A percentile compares a stretch with the other conserved stretches of the same genome.
phyloP scores from a whole-genome alignment of 495 filamentous ascomycete genomes.

The Aspergillus bertholletiae region DNA sequence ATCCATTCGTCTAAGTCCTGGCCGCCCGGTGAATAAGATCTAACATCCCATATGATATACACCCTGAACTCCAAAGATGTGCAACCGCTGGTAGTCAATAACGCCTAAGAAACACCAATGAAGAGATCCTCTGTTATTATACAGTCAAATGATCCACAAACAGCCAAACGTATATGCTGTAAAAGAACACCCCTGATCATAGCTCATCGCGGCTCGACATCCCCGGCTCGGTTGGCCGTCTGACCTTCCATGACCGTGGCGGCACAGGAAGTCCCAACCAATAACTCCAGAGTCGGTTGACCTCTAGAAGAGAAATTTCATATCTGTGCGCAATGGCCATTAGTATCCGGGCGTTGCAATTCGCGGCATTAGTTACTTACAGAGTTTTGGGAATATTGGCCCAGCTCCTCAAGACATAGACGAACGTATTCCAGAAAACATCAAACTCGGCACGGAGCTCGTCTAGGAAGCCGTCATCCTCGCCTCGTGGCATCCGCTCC shows the following conservation, averaged over 20 bases:
- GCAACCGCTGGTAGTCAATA: neutral
- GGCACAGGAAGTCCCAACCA: conserved; percentile 76
- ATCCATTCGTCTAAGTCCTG: no score
- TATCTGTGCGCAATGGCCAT: conserved; percentile 38
- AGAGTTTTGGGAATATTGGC: conserved; percentile 59
- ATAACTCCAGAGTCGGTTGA: conserved; percentile 63
- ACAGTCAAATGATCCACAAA: conserved; percentile 1
- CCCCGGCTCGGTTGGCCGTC: conserved; percentile 26
- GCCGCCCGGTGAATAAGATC: neutral
- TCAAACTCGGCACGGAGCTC: conserved; percentile 60
- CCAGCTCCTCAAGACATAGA: conserved; percentile 70
- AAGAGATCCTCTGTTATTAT: neutral
- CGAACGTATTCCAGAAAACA: conserved; percentile 55
- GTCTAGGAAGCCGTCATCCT: conserved; percentile 47
- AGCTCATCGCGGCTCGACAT: conserved; percentile 52
- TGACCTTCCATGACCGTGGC: conserved; percentile 64
- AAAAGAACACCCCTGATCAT: conserved; percentile 22
- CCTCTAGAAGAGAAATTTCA: conserved; percentile 57
- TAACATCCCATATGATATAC: neutral
- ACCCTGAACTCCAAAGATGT: conserved; percentile 10
- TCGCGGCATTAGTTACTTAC: conserved; percentile 51
- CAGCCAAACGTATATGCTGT: neutral
- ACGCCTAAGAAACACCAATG: neutral
- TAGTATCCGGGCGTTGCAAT: no score
- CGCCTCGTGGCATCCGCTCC: conserved; percentile 27